Conservation (phyloP, 345 rosid genomes). For the Sonneratia caseolaris region DNA sequence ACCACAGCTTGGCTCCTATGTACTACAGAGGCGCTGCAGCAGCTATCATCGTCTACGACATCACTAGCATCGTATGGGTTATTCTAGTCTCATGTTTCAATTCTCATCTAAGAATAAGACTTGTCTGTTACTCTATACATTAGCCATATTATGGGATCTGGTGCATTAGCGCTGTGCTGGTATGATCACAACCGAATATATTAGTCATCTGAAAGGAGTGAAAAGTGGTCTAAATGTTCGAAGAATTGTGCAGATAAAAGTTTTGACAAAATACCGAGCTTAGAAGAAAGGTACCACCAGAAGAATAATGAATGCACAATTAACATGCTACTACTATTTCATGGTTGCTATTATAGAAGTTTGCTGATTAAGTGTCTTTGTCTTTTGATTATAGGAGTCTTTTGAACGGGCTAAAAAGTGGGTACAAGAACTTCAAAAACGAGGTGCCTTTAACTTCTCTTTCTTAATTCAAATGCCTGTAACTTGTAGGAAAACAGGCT, state of each 20-base stretch:
- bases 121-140: neutral
- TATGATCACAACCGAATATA: too few species aligned
- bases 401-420: slow-evolving; percentile 56
- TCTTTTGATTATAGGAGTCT: slow-evolving; percentile 30
- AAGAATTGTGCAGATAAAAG: neutral
- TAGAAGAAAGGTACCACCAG: neutral
- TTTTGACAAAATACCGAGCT: neutral
- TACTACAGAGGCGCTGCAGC: slow-evolving; percentile 68
- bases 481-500: neutral
- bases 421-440: slow-evolving; percentile 56
- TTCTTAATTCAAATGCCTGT: neutral
- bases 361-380: slow-evolving; percentile 1
- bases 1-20: slow-evolving; percentile 68
- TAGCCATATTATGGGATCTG: too few species aligned
- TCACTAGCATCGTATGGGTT: slow-evolving; percentile 29
- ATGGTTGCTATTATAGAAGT: neutral
- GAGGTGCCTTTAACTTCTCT: slow-evolving; percentile 22
- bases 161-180: too few species aligned
- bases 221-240: neutral
- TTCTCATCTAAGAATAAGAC: neutral
- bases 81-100: neutral
- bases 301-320: neutral
- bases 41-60: slow-evolving; percentile 48
- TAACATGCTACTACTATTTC: neutral
- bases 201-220: neutral